Conservation (phyloP, 164 flowering plant species). For the Stephania japonica region DNA sequence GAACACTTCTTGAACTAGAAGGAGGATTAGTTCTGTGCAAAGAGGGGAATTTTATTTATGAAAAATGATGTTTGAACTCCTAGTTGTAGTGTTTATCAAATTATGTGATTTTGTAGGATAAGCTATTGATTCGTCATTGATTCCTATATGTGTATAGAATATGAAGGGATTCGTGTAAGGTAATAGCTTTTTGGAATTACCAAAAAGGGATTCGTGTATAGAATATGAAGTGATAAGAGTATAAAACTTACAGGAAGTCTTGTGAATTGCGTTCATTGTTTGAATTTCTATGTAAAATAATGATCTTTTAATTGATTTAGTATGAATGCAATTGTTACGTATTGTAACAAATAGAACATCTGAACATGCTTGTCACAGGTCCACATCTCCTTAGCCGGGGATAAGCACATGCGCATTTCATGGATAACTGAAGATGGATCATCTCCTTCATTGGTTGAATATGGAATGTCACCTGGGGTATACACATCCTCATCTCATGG, state of each 20-base stretch:
- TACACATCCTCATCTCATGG: conserved; percentile 48
- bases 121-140: too few species aligned
- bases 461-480: conserved; percentile 60
- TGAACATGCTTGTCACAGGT: conserved; percentile 45
- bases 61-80: not conserved
- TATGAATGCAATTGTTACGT: not conserved
- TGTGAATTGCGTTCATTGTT: not conserved
- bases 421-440: conserved; percentile 62
- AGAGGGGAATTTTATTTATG: not conserved
- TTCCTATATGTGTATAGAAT: not conserved
- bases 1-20: not conserved
- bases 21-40: not conserved
- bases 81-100: too few species aligned
- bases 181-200: too few species aligned
- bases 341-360: not conserved
- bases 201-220: not conserved
- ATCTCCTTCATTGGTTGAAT: conserved; percentile 68
- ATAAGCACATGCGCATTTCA: conserved; percentile 65
- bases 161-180: too few species aligned
- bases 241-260: not conserved
- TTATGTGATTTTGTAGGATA: too few species aligned
- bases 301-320: not conserved
- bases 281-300: not conserved
- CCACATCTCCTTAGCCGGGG: conserved; percentile 85
- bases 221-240: too few species aligned